These are phyloP conservation scores for Ceriops decandra DNA, from an alignment of 345 rosid species.

Conservation along the genomic window DNA sequence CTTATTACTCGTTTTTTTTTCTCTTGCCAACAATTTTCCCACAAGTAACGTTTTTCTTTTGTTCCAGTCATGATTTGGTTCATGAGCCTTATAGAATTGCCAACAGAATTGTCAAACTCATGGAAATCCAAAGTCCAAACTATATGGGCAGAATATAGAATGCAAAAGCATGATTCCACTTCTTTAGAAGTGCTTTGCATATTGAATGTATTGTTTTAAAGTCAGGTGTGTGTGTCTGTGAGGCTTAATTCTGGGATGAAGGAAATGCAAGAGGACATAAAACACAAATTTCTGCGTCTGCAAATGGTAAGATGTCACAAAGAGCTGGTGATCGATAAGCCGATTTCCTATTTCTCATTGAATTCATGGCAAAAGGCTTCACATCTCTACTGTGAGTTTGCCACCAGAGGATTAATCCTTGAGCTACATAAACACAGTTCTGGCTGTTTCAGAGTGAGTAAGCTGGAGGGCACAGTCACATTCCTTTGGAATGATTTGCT, in stretches of 20 bases:
- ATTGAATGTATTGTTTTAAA: conserved; percentile 1
- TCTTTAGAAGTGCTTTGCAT: not conserved
- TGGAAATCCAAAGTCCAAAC: too few species aligned
- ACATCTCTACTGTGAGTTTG: conserved; percentile 81
- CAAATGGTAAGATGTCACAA: conserved; percentile 58
- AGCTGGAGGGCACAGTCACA: conserved; percentile 28
- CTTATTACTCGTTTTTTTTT: not conserved
- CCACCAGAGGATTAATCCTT: conserved; percentile 56
- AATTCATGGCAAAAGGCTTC: conserved; percentile 61
- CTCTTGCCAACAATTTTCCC: not conserved
- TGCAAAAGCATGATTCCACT: not conserved
- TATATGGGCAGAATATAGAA: too few species aligned
- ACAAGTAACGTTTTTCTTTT: too few species aligned
- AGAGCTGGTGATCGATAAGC: conserved; percentile 59
- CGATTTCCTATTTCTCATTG: conserved; percentile 32
- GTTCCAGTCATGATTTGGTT: too few species aligned
- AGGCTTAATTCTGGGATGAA: conserved; percentile 42
- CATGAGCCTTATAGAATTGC: too few species aligned
- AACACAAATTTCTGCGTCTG: conserved; percentile 46
- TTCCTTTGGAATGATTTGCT: conserved; percentile 79
- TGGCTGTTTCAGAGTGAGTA: conserved; percentile 41
- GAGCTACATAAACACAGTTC: conserved; percentile 46
- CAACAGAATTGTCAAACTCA: too few species aligned
- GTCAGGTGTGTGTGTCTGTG: conserved; percentile 57
- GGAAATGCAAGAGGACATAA: conserved; percentile 21